Conservation (phyloP, 139 green algal genomes). For the Eudorina sp. region DNA sequence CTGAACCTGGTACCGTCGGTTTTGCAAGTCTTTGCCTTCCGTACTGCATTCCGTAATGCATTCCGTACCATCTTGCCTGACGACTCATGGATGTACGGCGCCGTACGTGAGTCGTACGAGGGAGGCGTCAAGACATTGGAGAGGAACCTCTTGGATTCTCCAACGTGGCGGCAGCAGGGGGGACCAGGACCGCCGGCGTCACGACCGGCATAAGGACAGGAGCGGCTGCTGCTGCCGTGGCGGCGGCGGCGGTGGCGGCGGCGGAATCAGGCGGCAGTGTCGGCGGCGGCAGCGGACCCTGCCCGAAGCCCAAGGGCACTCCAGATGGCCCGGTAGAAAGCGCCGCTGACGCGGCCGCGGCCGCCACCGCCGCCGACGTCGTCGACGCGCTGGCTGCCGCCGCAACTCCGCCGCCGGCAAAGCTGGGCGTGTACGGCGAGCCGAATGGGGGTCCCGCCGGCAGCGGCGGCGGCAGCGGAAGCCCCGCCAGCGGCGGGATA, state of each 20-base stretch:
- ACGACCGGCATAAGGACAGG: background rate
- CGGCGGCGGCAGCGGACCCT: background rate
- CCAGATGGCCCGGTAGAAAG: background rate
- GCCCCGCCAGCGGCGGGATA: background rate
- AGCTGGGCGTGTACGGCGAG: no score
- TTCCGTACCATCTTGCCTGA: no score
- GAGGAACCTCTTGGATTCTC: background rate
- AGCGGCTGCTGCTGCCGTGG: background rate
- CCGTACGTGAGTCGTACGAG: no score
- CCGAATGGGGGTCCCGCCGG: background rate
- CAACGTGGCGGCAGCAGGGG: background rate
- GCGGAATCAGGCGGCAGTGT: no score
- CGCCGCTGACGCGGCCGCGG: background rate
- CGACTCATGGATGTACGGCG: no score
- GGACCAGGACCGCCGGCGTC: slow-evolving; percentile 9
- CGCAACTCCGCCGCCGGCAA: no score
- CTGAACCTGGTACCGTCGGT: no score
- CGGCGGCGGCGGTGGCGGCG: background rate
- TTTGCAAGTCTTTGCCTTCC: no score
- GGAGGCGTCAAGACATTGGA: no score
- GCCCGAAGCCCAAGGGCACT: background rate
- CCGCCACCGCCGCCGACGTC: background rate
- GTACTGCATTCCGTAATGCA: no score
- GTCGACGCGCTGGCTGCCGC: no score
- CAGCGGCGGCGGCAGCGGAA: background rate